phyloP scores from a whole-genome alignment of 257 asterid species.

The Ballota nigra region DNA sequence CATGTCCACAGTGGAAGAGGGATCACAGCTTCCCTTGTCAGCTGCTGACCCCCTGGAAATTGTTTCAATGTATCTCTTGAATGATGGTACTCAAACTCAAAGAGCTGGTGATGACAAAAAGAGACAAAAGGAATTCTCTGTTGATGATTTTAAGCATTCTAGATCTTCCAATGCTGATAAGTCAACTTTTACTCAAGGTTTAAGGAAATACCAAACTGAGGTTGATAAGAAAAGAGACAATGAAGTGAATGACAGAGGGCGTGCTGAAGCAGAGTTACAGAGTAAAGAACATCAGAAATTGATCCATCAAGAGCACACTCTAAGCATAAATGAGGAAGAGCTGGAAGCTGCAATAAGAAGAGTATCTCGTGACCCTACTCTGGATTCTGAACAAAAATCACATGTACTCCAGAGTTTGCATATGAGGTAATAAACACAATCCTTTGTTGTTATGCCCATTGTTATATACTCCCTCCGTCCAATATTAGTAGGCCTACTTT shows the following conservation, averaged over 20 bases:
- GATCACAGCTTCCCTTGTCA: constrained; percentile 34
- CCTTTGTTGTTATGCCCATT: not conserved
- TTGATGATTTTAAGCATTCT: constrained; percentile 24
- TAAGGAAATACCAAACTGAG: constrained; percentile 29
- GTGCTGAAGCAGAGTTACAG: constrained; percentile 25
- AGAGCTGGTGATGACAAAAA: constrained; percentile 22
- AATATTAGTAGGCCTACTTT: too few species aligned
- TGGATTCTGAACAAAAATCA: constrained; percentile 59
- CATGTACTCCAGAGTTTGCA: constrained; percentile 64
- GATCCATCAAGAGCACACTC: constrained; percentile 46
- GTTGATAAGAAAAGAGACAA: constrained; percentile 38
- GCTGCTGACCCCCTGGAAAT: constrained; percentile 60
- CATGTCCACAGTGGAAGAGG: constrained; percentile 36
- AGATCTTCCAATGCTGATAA: constrained; percentile 33
- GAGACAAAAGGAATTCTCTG: constrained; percentile 20
- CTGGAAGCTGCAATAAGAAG: constrained; percentile 67
- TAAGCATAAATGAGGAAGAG: constrained; percentile 56
- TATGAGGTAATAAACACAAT: constrained; percentile 49
- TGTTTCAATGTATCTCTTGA: constrained; percentile 53
- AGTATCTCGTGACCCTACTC: constrained; percentile 67
- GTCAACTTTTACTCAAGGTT: constrained; percentile 21
- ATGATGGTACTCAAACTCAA: constrained; percentile 32
- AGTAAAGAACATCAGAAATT: constrained; percentile 19
- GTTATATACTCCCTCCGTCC: too few species aligned
- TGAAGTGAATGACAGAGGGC: constrained; percentile 29